phyloP scores from a whole-genome alignment of 805 yeast species.

The Kregervanrija pseudodelftensis region DNA sequence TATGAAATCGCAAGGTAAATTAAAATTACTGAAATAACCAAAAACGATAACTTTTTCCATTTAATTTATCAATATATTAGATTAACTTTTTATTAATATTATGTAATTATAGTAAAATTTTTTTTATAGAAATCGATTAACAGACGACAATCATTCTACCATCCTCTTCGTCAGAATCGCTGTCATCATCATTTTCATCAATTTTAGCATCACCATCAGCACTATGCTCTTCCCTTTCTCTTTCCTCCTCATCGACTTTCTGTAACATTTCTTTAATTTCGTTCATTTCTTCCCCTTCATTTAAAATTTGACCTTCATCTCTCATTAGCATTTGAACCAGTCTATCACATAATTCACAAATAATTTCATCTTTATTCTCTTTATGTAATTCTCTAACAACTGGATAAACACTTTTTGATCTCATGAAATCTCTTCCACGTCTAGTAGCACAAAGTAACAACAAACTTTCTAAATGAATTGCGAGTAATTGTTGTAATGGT shows the following conservation, averaged over 20 bases:
- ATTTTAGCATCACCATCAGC: constrained; percentile 5
- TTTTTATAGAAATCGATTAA: not conserved
- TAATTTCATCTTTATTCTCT: constrained; percentile 32
- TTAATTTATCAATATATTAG: no score
- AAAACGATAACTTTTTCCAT: no score
- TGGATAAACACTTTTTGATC: constrained; percentile 81
- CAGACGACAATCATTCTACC: constrained; percentile 10
- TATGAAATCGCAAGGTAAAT: no score
- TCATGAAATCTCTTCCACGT: constrained; percentile 63
- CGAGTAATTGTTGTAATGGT: constrained; percentile 54
- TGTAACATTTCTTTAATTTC: constrained; percentile 46
- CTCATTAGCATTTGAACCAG: constrained; percentile 87
- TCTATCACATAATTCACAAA: constrained; percentile 71
- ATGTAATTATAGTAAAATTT: no score
- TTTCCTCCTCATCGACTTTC: constrained; percentile 10
- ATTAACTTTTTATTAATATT: no score
- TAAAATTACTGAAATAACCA: no score
- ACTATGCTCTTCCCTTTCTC: not conserved
- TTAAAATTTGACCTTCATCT: constrained; percentile 61
- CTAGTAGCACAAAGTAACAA: constrained; percentile 73
- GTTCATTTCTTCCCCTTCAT: constrained; percentile 38
- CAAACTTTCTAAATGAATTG: constrained; percentile 72
- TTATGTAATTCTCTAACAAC: constrained; percentile 81
- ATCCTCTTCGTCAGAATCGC: constrained; percentile 10
- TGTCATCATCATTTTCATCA: constrained; percentile 7